These are phyloP conservation scores for Mollisiaceae sp. DNA, from an alignment of 2,329 filamentous ascomycete genomes.

Conservation along the genomic window DNA sequence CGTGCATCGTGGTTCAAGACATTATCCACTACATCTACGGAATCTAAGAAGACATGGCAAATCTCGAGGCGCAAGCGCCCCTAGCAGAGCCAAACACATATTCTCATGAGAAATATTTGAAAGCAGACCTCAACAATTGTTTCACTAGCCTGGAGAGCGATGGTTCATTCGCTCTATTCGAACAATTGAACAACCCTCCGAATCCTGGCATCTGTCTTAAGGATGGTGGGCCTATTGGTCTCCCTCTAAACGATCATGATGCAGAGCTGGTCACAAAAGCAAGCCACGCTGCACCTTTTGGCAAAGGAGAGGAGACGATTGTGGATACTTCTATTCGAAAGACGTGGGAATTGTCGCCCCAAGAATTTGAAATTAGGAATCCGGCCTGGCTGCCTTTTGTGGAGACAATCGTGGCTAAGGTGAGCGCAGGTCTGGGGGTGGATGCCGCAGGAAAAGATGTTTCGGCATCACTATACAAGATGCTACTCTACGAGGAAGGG, in stretches of 20 bases:
- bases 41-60: too few relatives aligned
- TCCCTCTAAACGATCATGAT: constrained; percentile 37
- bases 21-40: too few relatives aligned
- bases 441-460: constrained; percentile 30
- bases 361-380: constrained; percentile 46
- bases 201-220: constrained; percentile 37
- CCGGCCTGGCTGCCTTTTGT: constrained; percentile 44
- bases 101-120: background rate
- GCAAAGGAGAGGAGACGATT: constrained; percentile 47
- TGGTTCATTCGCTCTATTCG: constrained; percentile 27
- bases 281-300: constrained; percentile 44
- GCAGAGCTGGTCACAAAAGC: constrained; percentile 30
- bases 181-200: constrained; percentile 9
- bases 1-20: too few relatives aligned
- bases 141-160: constrained; percentile 24
- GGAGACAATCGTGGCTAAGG: constrained; percentile 31
- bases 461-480: constrained; percentile 50
- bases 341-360: constrained; percentile 49
- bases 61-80: too few relatives aligned
- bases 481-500: constrained; percentile 56
- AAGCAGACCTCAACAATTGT: constrained; percentile 24
- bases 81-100: too few relatives aligned
- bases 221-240: constrained; percentile 29
- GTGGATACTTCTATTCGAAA: constrained; percentile 49
- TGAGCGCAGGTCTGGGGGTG: constrained; percentile 44